Evolutionary conservation across 164 flowering plant genomes (phyloP).

Genomic region (Stephania cephalantha): DNA sequence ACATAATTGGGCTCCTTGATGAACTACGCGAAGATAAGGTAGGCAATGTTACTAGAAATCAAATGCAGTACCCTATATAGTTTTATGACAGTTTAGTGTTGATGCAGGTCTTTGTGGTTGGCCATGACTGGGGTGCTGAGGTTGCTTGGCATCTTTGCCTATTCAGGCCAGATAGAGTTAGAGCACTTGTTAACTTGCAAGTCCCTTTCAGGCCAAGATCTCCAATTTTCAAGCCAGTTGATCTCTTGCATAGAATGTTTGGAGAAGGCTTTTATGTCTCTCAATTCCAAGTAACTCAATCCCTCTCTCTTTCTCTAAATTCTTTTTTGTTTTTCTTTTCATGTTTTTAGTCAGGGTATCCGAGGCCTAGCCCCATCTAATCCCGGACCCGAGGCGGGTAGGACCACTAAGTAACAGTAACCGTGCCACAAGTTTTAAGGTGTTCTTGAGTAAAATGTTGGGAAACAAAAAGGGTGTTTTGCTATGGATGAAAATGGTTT

Average conservation of each 20-base stretch:
- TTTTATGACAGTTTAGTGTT: background rate
- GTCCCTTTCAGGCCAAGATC: conserved; percentile 29
- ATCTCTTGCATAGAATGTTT: conserved; percentile 12
- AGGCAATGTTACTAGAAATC: too few relatives aligned
- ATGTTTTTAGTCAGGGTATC: background rate
- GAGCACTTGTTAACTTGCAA: conserved; percentile 30
- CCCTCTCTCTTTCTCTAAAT: background rate
- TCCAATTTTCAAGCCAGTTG: conserved; percentile 15
- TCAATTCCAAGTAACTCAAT: conserved; percentile 42
- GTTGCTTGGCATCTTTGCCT: conserved; percentile 43
- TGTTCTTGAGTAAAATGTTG: too few relatives aligned
- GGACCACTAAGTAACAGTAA: too few relatives aligned
- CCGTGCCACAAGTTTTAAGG: too few relatives aligned
- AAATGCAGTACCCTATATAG: too few relatives aligned
- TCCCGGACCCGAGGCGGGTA: too few relatives aligned
- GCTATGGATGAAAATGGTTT: background rate
- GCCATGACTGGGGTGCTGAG: conserved; percentile 49
- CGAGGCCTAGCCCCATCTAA: too few relatives aligned
- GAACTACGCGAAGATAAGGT: conserved; percentile 8
- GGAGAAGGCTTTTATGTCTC: conserved; percentile 39
- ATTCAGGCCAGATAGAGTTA: conserved; percentile 46
- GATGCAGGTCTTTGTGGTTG: conserved; percentile 45
- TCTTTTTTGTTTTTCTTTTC: background rate
- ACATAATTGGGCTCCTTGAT: conserved; percentile 15
- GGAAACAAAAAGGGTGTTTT: too few relatives aligned